Evolutionary conservation across 495 filamentous ascomycete species (phyloP).

Genomic region (Tricharina praecox): DNA sequence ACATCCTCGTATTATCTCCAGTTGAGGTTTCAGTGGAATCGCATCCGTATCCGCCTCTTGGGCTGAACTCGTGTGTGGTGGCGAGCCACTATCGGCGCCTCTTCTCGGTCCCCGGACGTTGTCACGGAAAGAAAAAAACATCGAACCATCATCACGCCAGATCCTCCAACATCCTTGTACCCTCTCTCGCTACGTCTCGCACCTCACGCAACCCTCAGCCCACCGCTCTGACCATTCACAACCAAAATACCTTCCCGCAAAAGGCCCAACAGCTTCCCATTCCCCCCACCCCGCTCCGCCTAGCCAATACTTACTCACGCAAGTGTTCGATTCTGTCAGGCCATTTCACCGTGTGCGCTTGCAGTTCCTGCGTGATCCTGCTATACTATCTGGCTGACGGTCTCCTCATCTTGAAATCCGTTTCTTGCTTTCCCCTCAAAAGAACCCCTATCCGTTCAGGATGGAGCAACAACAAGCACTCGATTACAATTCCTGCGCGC

Average conservation of each 20-base stretch:
- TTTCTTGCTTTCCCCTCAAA: conserved; percentile 15
- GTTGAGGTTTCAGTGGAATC: too few species aligned
- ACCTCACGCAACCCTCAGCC: conserved; percentile 7
- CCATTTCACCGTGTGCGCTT: background rate
- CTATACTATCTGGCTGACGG: background rate
- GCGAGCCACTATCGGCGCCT: too few species aligned
- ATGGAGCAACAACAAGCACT: conserved; percentile 16
- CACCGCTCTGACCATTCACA: background rate
- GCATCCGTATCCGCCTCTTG: too few species aligned
- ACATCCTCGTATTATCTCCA: too few species aligned
- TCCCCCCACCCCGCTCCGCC: too few species aligned
- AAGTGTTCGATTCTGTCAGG: too few species aligned
- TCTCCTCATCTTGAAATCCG: conserved; percentile 1
- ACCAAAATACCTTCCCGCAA: too few species aligned
- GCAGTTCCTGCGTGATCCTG: background rate
- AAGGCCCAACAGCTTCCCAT: too few species aligned
- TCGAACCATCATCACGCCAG: conserved; percentile 5
- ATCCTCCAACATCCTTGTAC: background rate
- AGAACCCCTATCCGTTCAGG: conserved; percentile 19
- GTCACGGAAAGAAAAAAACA: too few species aligned
- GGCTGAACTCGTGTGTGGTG: too few species aligned
- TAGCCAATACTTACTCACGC: too few species aligned
- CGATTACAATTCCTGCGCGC: conserved; percentile 25
- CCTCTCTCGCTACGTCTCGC: background rate
- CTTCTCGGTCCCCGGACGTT: too few species aligned